Evolutionary conservation across 2,329 filamentous ascomycete genomes (phyloP).

Genomic region (Epichloe glyceriae): DNA sequence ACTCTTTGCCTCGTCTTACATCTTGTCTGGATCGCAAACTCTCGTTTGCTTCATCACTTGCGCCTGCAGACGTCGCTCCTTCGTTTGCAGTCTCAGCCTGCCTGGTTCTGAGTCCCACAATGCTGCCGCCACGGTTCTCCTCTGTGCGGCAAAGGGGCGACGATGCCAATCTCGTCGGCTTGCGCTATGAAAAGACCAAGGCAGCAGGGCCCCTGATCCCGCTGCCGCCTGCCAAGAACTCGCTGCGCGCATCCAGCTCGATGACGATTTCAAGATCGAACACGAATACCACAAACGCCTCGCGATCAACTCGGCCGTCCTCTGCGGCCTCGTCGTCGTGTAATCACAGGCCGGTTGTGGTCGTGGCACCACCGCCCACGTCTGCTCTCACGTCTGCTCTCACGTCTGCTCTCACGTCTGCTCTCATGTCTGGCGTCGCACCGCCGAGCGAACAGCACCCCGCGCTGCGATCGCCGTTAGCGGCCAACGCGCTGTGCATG

Average conservation of each 20-base stretch:
- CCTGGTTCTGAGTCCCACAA: background rate
- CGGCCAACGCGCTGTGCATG: conserved; percentile 11
- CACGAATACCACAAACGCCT: conserved; percentile 8
- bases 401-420: too few relatives aligned
- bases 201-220: conserved; percentile 45
- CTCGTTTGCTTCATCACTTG: background rate
- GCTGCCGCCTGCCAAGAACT: conserved; percentile 27
- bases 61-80: background rate
- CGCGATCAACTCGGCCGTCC: conserved; percentile 3
- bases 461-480: conserved; percentile 26
- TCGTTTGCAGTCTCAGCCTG: background rate
- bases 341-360: conserved; percentile 17
- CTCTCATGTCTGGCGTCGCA: conserved; percentile 20
- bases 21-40: background rate
- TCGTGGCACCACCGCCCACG: conserved; percentile 14
- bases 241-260: conserved; percentile 10
- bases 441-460: conserved; percentile 41
- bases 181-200: conserved; percentile 49
- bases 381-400: conserved; percentile 13
- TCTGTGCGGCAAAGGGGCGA: conserved; percentile 33
- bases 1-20: background rate
- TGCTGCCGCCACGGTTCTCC: conserved; percentile 28
- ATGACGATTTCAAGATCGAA: conserved; percentile 11
- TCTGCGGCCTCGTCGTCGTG: conserved; percentile 10
- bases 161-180: conserved; percentile 36